Conservation (phyloP, 2,329 filamentous ascomycete genomes). For the Nannizziopsis arthrosporioides region DNA sequence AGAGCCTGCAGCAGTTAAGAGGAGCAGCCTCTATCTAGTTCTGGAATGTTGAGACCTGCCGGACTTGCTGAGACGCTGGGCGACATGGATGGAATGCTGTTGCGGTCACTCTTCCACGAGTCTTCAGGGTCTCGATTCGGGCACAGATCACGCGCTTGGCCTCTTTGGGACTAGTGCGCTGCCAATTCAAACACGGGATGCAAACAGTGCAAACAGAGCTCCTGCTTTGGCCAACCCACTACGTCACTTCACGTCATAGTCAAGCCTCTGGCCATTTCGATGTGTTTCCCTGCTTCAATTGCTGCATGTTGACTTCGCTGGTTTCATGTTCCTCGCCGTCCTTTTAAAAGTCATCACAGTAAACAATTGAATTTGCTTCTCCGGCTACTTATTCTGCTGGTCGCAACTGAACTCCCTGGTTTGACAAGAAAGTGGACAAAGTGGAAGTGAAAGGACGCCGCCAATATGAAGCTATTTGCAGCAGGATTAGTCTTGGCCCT, state of each 20-base stretch:
- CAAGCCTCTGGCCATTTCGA: conserved; percentile 3
- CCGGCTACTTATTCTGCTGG: background rate
- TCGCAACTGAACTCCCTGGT: background rate
- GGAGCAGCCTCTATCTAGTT: too few relatives aligned
- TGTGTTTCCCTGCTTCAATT: conserved; percentile 3
- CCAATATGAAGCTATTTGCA: conserved; percentile 61
- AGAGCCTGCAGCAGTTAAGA: too few relatives aligned
- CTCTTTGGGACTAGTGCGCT: background rate
- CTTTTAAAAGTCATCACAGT: background rate
- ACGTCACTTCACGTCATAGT: conserved; percentile 15
- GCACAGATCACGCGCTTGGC: background rate
- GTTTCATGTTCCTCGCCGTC: background rate
- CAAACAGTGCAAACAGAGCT: conserved; percentile 1
- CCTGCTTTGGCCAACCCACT: background rate
- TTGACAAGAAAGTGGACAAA: background rate
- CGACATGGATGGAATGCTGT: too few relatives aligned
- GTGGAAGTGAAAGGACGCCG: background rate
- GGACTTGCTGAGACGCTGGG: too few relatives aligned
- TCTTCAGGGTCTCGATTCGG: too few relatives aligned
- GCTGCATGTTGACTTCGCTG: background rate
- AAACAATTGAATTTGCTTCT: background rate
- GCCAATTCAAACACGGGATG: background rate
- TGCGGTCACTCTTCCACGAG: too few relatives aligned
- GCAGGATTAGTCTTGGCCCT: conserved; percentile 60
- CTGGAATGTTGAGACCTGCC: too few relatives aligned